These are phyloP conservation scores for Zygotorulaspora sp. DNA, from an alignment of 805 yeast species.

Conservation along the genomic window DNA sequence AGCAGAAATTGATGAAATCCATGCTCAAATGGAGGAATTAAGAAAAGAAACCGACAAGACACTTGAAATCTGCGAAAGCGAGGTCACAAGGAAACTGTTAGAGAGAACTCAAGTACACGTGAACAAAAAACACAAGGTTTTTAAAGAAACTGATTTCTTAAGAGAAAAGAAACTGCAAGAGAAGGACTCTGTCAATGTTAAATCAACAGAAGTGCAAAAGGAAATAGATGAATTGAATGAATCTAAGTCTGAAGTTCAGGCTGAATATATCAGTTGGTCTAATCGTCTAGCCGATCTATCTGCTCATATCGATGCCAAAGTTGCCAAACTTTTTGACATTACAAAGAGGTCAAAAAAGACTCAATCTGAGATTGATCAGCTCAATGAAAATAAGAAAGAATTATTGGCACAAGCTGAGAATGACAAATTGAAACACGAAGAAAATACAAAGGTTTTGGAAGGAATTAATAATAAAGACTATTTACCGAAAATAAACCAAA, in stretches of 20 bases:
- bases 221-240: constrained; percentile 26
- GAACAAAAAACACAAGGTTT: constrained; percentile 22
- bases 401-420: constrained; percentile 21
- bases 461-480: constrained; percentile 24
- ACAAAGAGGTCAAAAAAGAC: constrained; percentile 19
- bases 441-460: constrained; percentile 17
- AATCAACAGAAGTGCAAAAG: constrained; percentile 23
- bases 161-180: constrained; percentile 27
- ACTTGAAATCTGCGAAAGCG: constrained; percentile 25
- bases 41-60: constrained; percentile 24
- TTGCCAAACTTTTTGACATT: constrained; percentile 24
- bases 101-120: constrained; percentile 22
- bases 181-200: constrained; percentile 20
- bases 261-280: constrained; percentile 23
- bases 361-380: constrained; percentile 19
- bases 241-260: constrained; percentile 18
- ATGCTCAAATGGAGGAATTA: constrained; percentile 22
- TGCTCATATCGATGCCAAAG: constrained; percentile 28
- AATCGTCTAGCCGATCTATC: constrained; percentile 22
- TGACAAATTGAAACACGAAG: constrained; percentile 16
- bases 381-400: constrained; percentile 16
- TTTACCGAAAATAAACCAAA: constrained; percentile 23
- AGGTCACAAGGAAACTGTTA: constrained; percentile 21
- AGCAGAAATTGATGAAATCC: constrained; percentile 20
- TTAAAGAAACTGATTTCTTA: constrained; percentile 27